phyloP scores from a whole-genome alignment of 192 early-diverging fungal species.

The Pilaira anomala region DNA sequence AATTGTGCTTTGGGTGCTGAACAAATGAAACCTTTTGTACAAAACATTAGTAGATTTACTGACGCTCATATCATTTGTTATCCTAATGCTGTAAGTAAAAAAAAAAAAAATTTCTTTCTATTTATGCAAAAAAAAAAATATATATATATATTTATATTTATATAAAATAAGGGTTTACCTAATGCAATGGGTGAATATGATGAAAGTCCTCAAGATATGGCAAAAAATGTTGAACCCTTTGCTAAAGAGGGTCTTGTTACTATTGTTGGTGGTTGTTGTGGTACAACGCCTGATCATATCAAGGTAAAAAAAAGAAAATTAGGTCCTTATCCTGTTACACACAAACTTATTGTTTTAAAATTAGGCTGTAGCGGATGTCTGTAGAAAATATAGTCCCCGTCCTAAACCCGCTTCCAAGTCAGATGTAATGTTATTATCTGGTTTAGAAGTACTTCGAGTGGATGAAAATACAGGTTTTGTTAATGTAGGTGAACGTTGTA shows the following conservation, averaged over 20 bases:
- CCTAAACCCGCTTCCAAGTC: slow-evolving; percentile 60
- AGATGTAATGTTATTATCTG: slow-evolving; percentile 79
- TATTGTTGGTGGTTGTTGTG: slow-evolving; percentile 97
- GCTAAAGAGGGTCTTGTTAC: slow-evolving; percentile 91
- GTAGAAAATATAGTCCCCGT: slow-evolving; percentile 74
- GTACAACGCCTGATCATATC: slow-evolving; percentile 94
- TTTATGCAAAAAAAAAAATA: neutral
- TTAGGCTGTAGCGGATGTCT: slow-evolving; percentile 72
- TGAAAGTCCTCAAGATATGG: slow-evolving; percentile 84
- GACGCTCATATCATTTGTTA: slow-evolving; percentile 87
- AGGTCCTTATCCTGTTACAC: neutral
- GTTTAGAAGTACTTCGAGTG: slow-evolving; percentile 81
- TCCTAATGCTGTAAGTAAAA: slow-evolving; percentile 85
- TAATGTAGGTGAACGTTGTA: slow-evolving; percentile 96
- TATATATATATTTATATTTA: too few relatives aligned
- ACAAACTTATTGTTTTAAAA: neutral
- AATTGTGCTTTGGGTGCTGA: slow-evolving; percentile 85
- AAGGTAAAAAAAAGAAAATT: slow-evolving; percentile 51
- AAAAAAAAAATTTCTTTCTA: neutral
- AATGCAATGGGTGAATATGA: slow-evolving; percentile 98
- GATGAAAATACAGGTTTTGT: slow-evolving; percentile 83
- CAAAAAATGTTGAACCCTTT: slow-evolving; percentile 78
- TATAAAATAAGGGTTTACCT: slow-evolving; percentile 67
- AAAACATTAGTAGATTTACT: slow-evolving; percentile 83
- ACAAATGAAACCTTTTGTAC: slow-evolving; percentile 95